Conservation (phyloP, 2,329 filamentous ascomycete genomes). For the Fusarium begoniae region DNA sequence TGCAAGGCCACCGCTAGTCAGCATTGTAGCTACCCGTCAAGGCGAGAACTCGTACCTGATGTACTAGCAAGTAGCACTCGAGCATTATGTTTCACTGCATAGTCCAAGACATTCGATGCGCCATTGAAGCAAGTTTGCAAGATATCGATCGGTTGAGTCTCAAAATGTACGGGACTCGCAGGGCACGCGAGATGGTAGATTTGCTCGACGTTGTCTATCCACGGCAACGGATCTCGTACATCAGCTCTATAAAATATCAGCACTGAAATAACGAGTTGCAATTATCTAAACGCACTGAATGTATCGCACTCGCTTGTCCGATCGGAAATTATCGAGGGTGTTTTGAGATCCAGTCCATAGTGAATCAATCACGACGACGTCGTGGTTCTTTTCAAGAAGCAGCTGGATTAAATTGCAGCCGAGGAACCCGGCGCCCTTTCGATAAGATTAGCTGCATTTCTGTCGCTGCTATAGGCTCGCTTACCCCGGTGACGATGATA, state of each 20-base stretch:
- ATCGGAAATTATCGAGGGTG: slow-evolving; percentile 12
- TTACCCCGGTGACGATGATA: slow-evolving; percentile 26
- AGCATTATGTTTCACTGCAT: slow-evolving; percentile 28
- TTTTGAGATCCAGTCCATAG: slow-evolving; percentile 30
- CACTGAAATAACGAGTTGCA: accelerated
- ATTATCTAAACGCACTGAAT: not conserved
- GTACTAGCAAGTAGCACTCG: slow-evolving; percentile 28
- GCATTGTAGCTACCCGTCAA: accelerated
- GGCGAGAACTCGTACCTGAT: not conserved
- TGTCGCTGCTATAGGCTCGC: not conserved
- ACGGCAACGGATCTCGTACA: slow-evolving; percentile 24
- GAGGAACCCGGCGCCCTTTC: slow-evolving; percentile 32
- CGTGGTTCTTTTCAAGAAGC: slow-evolving; percentile 15
- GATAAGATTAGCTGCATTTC: not conserved
- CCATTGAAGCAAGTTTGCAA: slow-evolving; percentile 34
- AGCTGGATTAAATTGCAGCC: slow-evolving; percentile 30
- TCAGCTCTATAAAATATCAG: slow-evolving; percentile 3
- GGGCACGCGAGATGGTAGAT: slow-evolving; percentile 36
- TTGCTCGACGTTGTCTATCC: slow-evolving; percentile 24
- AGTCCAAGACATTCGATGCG: slow-evolving; percentile 25
- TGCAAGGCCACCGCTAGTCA: not conserved
- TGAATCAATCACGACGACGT: slow-evolving; percentile 30
- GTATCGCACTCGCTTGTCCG: slow-evolving; percentile 17
- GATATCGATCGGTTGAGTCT: slow-evolving; percentile 30
- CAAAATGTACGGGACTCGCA: slow-evolving; percentile 29